A percentile compares a stretch with the other conserved stretches of the same genome.
These are phyloP conservation scores for Protomyces arabidopsidicola DNA, from an alignment of 1,139 yeast species.

Conservation along the genomic window DNA sequence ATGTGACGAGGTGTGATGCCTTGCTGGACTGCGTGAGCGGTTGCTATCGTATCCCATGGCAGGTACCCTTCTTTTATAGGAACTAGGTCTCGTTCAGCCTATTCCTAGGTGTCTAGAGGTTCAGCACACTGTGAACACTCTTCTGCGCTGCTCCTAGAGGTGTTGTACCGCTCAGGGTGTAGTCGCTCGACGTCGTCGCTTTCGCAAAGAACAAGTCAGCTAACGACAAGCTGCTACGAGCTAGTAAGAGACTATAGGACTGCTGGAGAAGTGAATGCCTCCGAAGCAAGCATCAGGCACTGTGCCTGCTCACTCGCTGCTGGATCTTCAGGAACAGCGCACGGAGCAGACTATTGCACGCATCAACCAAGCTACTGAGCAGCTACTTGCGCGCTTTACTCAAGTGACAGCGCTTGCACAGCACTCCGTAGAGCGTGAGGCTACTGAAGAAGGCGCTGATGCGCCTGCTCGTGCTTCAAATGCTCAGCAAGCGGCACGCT, in stretches of 20 bases:
- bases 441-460: not conserved
- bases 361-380: conserved; percentile 18
- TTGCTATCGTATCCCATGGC: conserved; percentile 9
- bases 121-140: not conserved
- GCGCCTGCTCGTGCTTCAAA: not conserved
- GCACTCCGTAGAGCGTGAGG: not conserved
- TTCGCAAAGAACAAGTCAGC: too few relatives aligned
- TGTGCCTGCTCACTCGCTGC: not conserved
- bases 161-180: too few relatives aligned
- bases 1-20: not conserved
- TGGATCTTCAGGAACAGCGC: conserved; percentile 4
- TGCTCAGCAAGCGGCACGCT: conserved; percentile 4
- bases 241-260: not conserved
- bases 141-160: too few relatives aligned
- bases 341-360: conserved; percentile 9
- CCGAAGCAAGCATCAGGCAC: not conserved
- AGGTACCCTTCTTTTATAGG: not conserved
- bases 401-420: conserved; percentile 5
- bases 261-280: not conserved
- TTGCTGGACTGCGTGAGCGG: conserved; percentile 25
- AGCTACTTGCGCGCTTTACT: conserved; percentile 10
- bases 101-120: not conserved
- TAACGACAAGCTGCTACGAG: not conserved
- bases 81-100: not conserved
- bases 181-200: too few relatives aligned